Evolutionary conservation across 805 yeast genomes (phyloP).

Genomic region (Kluyveromyces starmeri): DNA sequence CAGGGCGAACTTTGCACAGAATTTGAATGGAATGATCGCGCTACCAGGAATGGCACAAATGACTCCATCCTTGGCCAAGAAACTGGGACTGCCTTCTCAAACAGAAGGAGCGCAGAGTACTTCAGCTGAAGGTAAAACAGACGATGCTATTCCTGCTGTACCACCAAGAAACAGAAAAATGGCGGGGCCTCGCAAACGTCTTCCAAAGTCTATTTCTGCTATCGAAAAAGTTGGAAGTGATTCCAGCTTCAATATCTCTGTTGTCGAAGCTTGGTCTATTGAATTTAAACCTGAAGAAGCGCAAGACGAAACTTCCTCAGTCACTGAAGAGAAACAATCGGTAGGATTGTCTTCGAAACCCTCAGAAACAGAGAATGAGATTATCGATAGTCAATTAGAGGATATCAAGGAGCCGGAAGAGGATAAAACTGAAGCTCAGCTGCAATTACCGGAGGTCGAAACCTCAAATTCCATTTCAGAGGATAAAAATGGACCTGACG

Average conservation of each 20-base stretch:
- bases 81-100: conserved; percentile 7
- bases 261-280: conserved; percentile 2
- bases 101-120: conserved; percentile 8
- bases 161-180: conserved; percentile 36
- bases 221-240: conserved; percentile 20
- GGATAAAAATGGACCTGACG: too few relatives aligned
- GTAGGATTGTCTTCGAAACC: too few relatives aligned
- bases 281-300: neutral
- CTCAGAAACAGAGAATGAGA: too few relatives aligned
- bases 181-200: conserved; percentile 66
- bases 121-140: conserved; percentile 3
- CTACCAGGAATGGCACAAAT: conserved; percentile 39
- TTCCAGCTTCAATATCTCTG: neutral
- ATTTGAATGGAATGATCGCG: conserved; percentile 52
- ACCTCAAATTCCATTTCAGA: too few relatives aligned
- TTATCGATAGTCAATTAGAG: too few relatives aligned
- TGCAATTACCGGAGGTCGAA: too few relatives aligned
- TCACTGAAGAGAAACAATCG: neutral
- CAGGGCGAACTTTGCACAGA: conserved; percentile 44
- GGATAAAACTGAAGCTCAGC: too few relatives aligned
- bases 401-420: too few relatives aligned
- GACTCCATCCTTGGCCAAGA: conserved; percentile 19
- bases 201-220: conserved; percentile 47
- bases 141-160: conserved; percentile 1
- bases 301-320: neutral